Percentiles rank a stretch among this genome's conserved stretches.
phyloP scores from a whole-genome alignment of 371 early-diverging fungal genomes.

The Rhizopus stolonifer region DNA sequence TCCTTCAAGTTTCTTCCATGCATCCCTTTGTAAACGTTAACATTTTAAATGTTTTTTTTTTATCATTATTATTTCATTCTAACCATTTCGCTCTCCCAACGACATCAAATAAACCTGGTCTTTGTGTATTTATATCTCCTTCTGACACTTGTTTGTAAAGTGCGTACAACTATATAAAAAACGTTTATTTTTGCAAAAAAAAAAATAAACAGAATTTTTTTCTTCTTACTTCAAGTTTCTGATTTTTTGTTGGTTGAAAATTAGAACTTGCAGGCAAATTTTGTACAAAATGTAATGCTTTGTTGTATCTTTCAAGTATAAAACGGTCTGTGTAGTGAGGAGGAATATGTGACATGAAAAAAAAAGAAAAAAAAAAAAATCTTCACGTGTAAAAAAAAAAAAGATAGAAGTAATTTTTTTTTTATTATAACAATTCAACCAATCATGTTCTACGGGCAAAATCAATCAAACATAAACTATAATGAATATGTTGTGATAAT shows the following conservation, averaged over 20 bases:
- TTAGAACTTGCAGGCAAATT: conserved; percentile 30
- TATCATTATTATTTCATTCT: not conserved
- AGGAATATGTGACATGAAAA: conserved; percentile 20
- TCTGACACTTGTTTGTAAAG: conserved; percentile 48
- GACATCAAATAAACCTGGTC: conserved; percentile 50
- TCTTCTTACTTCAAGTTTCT: conserved; percentile 39
- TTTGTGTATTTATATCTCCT: conserved; percentile 39
- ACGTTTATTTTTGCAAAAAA: not conserved
- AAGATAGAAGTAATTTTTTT: not conserved
- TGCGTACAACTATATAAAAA: conserved; percentile 43
- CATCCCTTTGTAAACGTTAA: conserved; percentile 34
- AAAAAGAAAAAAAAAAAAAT: conserved; percentile 7
- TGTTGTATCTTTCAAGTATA: conserved; percentile 32
- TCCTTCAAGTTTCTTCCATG: conserved; percentile 31
- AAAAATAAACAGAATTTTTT: not conserved
- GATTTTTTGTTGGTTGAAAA: conserved; percentile 41
- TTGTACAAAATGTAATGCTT: conserved; percentile 39
- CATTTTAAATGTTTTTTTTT: conserved; percentile 5
- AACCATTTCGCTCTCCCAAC: conserved; percentile 54
- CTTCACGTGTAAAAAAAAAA: conserved; percentile 2
- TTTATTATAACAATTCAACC: not conserved
- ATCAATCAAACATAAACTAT: conserved; percentile 80
- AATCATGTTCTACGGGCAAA: conserved; percentile 62
- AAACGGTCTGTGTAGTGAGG: conserved; percentile 29
- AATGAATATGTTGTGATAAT: conserved; percentile 74